phyloP scores from a whole-genome alignment of 768 basidiomycete genomes.

The Trametes gibbosa region DNA sequence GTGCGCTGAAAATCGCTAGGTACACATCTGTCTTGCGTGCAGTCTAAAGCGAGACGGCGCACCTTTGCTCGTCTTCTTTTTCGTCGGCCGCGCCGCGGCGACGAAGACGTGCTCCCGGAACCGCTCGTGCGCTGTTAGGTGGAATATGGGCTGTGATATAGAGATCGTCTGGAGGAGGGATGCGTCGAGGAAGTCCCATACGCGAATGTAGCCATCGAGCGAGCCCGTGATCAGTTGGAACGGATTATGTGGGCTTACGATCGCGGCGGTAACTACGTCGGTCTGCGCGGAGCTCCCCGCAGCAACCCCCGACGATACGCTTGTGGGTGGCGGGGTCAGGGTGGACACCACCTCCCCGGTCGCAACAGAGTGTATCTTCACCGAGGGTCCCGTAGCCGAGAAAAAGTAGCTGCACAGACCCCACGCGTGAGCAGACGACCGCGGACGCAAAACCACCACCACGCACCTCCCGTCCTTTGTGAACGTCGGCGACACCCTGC shows the following conservation, averaged over 20 bases:
- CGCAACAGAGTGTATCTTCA: slow-evolving; percentile 81
- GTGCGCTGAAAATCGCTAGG: slow-evolving; percentile 7
- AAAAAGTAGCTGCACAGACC: slow-evolving; percentile 76
- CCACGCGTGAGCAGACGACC: slow-evolving; percentile 7
- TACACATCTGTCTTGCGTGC: not conserved
- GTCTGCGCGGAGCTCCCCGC: slow-evolving; percentile 39
- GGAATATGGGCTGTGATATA: slow-evolving; percentile 65
- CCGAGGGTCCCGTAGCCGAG: slow-evolving; percentile 72
- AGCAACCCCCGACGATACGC: slow-evolving; percentile 29
- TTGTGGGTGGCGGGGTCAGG: slow-evolving; percentile 49
- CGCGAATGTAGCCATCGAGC: slow-evolving; percentile 74
- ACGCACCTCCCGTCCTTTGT: slow-evolving; percentile 84
- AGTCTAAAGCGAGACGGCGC: slow-evolving; percentile 5
- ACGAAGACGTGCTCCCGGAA: slow-evolving; percentile 72
- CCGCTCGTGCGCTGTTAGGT: slow-evolving; percentile 67
- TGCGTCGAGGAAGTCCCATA: slow-evolving; percentile 95
- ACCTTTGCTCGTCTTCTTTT: slow-evolving; percentile 39
- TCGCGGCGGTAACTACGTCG: slow-evolving; percentile 65
- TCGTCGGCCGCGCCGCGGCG: slow-evolving; percentile 51
- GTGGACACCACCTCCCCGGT: slow-evolving; percentile 83
- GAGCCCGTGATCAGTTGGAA: slow-evolving; percentile 90
- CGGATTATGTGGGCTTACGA: slow-evolving; percentile 80
- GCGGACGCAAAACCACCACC: not conserved
- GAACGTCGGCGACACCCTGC: slow-evolving; percentile 70
- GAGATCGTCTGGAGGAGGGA: slow-evolving; percentile 72